Evolutionary conservation across 495 filamentous ascomycete genomes (phyloP), one percentile per base, ranked within the genome.

Genomic region (Astrocystis sublimbata): DNA sequence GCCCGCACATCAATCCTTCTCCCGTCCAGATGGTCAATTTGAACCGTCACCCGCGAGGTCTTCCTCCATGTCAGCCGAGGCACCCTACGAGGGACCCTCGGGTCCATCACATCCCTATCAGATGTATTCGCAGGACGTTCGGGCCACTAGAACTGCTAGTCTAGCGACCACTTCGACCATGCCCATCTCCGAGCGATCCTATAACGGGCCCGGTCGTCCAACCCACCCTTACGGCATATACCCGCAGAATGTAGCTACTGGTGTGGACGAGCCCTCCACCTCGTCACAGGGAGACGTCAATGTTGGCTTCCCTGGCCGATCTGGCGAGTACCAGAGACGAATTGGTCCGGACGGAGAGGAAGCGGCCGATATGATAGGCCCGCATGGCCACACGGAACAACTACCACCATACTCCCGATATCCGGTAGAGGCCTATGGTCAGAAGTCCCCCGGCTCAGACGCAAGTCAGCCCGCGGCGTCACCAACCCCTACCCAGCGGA

Each of bases 51-150:
- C 73, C 30, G 68, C 65, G 12, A 68, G 73, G 51, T 64, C 79
- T 17, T 63, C 84, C 28, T 69, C 82, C 61, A 75, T 85, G 21
- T 79, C 78, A 33, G 42, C 78, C 3, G 87, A 91, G 33, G 81
- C 80, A 46, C 83, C 87, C 5, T 85, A 89, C 47, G 78, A 76
- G 21, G 87, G 87, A 12, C 79, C 86, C 2, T 79, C 75, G 35
- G 86, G 87, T n/a, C 91, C 91, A n/a, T 88, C 89, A 42, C 91
- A 94, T 66, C 92, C 92, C 0, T 96, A 96, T 71, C 85, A 84
- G 40, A 87, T 94, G 86, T 96, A 96, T 68, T 77, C 87, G 3
- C 92, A 96, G 60, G 89, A 88, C 67, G 88, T 88, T 19, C 80
- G 85, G 45, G 33, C 78, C 4, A 83, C 86, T 58, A 84, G 88